Evolutionary conservation across 2,329 filamentous ascomycete genomes (phyloP).

Genomic region (Curvularia hawaiiensis): DNA sequence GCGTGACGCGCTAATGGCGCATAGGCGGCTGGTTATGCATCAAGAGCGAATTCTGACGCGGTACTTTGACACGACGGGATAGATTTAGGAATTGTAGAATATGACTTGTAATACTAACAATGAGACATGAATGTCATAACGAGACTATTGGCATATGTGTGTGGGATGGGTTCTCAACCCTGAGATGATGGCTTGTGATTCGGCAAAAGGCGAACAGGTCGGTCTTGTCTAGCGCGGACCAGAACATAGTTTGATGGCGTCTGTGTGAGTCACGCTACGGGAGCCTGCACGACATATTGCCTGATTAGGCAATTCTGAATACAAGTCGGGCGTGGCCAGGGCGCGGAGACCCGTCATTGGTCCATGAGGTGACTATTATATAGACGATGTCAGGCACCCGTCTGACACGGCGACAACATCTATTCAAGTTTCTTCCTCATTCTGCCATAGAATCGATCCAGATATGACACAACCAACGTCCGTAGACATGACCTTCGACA

Average conservation of each 20-base stretch:
- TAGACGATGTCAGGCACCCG: slow-evolving; percentile 21
- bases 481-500: slow-evolving; percentile 47
- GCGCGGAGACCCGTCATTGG: slow-evolving; percentile 21
- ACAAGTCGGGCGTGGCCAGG: slow-evolving; percentile 21
- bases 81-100: neutral
- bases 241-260: slow-evolving; percentile 14
- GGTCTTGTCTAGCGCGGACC: slow-evolving; percentile 14
- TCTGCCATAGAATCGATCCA: neutral
- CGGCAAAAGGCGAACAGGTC: neutral
- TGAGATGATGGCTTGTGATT: neutral
- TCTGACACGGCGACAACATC: neutral
- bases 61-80: slow-evolving; percentile 51
- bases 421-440: neutral
- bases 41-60: slow-evolving; percentile 60
- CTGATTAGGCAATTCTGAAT: slow-evolving; percentile 25
- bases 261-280: slow-evolving; percentile 39
- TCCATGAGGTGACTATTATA: slow-evolving; percentile 22
- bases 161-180: neutral
- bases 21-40: slow-evolving; percentile 69
- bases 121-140: slow-evolving; percentile 3
- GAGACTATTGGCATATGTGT: neutral
- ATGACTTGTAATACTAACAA: neutral
- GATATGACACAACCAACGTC: slow-evolving; percentile 45
- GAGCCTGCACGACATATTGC: slow-evolving; percentile 36
- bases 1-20: slow-evolving; percentile 59